Percentiles rank a stretch among this genome's conserved stretches.
Conservation (phyloP, 257 asterid species). For the Petunia axillaris region DNA sequence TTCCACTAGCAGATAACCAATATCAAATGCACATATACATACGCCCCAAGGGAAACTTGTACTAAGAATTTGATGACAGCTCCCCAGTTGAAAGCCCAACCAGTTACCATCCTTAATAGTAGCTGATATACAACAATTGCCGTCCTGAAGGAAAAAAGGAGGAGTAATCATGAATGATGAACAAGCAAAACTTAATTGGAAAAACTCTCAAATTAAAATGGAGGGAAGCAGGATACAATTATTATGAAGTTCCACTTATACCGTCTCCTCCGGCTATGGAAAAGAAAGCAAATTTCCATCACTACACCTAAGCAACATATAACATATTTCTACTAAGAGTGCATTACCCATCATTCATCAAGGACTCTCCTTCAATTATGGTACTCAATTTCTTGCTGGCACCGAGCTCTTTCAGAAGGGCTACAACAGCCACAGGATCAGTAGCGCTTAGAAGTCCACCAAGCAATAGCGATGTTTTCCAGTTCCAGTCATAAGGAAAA, state of each 20-base stretch:
- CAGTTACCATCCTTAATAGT: slow-evolving; percentile 79
- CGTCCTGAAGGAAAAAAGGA: slow-evolving; percentile 67
- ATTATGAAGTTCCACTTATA: neutral
- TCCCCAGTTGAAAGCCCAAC: slow-evolving; percentile 81
- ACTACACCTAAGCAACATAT: slow-evolving; percentile 12
- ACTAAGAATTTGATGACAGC: slow-evolving; percentile 60
- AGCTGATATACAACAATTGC: slow-evolving; percentile 94
- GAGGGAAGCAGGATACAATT: neutral
- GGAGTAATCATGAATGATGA: slow-evolving; percentile 6
- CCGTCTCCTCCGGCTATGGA: neutral
- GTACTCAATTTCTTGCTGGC: slow-evolving; percentile 96
- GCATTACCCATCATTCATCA: slow-evolving; percentile 97
- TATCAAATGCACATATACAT: slow-evolving; percentile 46
- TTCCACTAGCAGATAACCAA: slow-evolving; percentile 27
- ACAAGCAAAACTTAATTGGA: slow-evolving; percentile 1
- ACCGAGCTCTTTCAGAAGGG: slow-evolving; percentile 92
- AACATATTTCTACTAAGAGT: neutral
- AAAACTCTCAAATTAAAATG: neutral
- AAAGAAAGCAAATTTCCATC: neutral
- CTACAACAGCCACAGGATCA: slow-evolving; percentile 99
- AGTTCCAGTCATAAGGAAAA: slow-evolving; percentile 94
- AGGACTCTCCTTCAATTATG: slow-evolving; percentile 96
- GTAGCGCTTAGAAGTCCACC: slow-evolving; percentile 99
- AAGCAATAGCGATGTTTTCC: slow-evolving; percentile 89
- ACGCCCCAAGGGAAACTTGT: slow-evolving; percentile 95